phyloP scores from a whole-genome alignment of 805 yeast genomes.

The Kuraishia capsulata region DNA sequence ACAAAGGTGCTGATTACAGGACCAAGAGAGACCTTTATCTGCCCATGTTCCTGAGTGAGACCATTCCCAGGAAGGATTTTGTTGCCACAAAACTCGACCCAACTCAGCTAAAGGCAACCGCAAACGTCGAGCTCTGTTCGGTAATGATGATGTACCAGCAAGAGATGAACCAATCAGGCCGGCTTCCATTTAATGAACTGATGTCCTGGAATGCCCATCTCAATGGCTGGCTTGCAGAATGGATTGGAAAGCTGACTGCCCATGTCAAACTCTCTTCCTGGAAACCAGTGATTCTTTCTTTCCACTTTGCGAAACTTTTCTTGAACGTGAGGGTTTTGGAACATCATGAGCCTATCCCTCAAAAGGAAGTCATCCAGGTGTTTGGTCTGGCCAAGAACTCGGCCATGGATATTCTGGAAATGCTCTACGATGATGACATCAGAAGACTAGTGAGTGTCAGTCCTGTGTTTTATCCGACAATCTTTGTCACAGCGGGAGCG shows the following conservation, averaged over 20 bases:
- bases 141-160: constrained; percentile 1
- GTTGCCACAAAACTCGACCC: neutral
- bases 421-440: constrained; percentile 1
- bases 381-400: constrained; percentile 1
- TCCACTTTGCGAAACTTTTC: constrained; percentile 2
- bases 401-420: constrained; percentile 1
- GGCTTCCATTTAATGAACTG: neutral
- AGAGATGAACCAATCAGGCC: neutral
- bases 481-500: constrained; percentile 1
- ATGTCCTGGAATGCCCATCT: neutral
- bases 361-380: neutral
- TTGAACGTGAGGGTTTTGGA: constrained; percentile 1
- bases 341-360: neutral
- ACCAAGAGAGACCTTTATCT: neutral
- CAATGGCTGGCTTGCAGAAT: constrained; percentile 1
- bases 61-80: neutral
- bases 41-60: neutral
- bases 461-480: constrained; percentile 2
- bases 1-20: neutral
- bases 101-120: constrained; percentile 2
- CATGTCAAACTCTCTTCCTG: constrained; percentile 1
- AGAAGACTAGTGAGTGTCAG: neutral
- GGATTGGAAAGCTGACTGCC: constrained; percentile 1
- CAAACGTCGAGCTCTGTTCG: constrained; percentile 2
- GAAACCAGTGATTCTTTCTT: constrained; percentile 1